phyloP scores from a whole-genome alignment of 2,329 filamentous ascomycete species.

The Rhinocladiella mackenziei region DNA sequence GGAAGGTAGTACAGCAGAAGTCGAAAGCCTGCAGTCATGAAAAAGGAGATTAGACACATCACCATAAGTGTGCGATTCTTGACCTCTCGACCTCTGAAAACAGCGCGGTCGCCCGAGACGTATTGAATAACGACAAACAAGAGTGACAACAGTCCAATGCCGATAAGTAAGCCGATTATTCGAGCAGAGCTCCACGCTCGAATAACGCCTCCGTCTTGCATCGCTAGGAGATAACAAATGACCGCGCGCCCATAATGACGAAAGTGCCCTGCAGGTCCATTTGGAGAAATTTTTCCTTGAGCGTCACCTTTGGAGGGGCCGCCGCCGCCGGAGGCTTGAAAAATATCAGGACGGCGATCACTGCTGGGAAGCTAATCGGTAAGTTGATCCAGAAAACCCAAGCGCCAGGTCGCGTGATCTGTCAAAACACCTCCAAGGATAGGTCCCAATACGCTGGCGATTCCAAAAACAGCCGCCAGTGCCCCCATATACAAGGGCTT shows the following conservation, averaged over 20 bases:
- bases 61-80: too few species aligned
- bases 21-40: conserved; percentile 36
- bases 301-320: conserved; percentile 10
- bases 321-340: conserved; percentile 25
- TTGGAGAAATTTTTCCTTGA: conserved; percentile 33
- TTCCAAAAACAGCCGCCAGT: conserved; percentile 28
- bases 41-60: background rate
- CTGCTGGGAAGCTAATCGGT: conserved; percentile 41
- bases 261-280: conserved; percentile 34
- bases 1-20: conserved; percentile 45
- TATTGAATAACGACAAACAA: conserved; percentile 33
- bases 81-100: too few species aligned
- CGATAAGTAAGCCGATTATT: conserved; percentile 52
- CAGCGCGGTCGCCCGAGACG: conserved; percentile 30
- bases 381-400: conserved; percentile 53
- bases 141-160: conserved; percentile 44
- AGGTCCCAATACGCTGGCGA: conserved; percentile 30
- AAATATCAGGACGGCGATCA: conserved; percentile 31
- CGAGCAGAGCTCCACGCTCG: conserved; percentile 49
- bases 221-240: conserved; percentile 52
- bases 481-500: conserved; percentile 45
- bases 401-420: conserved; percentile 31
- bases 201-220: conserved; percentile 55
- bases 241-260: conserved; percentile 41
- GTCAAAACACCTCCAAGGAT: conserved; percentile 33